phyloP scores from a whole-genome alignment of 257 asterid species.

The Henckelia pumila region DNA sequence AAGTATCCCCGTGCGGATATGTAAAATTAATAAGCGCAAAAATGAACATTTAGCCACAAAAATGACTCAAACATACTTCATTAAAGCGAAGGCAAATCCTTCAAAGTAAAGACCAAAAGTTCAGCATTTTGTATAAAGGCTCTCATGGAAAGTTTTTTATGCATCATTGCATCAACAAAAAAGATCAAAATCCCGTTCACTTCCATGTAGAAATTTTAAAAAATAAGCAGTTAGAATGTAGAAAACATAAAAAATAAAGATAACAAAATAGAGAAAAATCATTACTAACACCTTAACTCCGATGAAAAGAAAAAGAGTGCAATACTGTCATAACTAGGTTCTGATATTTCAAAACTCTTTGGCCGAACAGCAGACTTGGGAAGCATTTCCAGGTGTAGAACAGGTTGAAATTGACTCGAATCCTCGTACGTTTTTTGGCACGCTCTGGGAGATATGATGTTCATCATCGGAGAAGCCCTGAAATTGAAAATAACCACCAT shows the following conservation, averaged over 20 bases:
- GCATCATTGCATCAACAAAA: constrained; percentile 58
- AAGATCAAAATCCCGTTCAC: constrained; percentile 43
- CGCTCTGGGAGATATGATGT: constrained; percentile 49
- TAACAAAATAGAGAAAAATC: neutral
- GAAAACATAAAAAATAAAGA: constrained; percentile 1
- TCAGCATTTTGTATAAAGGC: constrained; percentile 56
- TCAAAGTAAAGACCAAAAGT: constrained; percentile 74
- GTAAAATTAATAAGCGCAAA: neutral
- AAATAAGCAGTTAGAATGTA: neutral
- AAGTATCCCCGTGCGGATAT: neutral
- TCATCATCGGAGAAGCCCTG: too few species aligned
- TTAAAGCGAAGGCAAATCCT: constrained; percentile 50
- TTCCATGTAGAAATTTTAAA: constrained; percentile 27
- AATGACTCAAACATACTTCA: constrained; percentile 59
- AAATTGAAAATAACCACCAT: too few species aligned
- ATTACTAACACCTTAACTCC: constrained; percentile 39
- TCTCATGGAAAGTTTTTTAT: constrained; percentile 55
- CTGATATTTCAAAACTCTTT: constrained; percentile 45
- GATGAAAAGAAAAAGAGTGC: constrained; percentile 79
- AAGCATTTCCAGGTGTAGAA: constrained; percentile 60
- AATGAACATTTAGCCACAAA: neutral
- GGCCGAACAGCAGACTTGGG: constrained; percentile 69
- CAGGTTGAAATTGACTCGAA: constrained; percentile 41
- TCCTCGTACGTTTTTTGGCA: constrained; percentile 45
- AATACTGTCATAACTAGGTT: constrained; percentile 52